phyloP scores from a whole-genome alignment of 768 basidiomycete genomes.

The Tylopilus balloui region DNA sequence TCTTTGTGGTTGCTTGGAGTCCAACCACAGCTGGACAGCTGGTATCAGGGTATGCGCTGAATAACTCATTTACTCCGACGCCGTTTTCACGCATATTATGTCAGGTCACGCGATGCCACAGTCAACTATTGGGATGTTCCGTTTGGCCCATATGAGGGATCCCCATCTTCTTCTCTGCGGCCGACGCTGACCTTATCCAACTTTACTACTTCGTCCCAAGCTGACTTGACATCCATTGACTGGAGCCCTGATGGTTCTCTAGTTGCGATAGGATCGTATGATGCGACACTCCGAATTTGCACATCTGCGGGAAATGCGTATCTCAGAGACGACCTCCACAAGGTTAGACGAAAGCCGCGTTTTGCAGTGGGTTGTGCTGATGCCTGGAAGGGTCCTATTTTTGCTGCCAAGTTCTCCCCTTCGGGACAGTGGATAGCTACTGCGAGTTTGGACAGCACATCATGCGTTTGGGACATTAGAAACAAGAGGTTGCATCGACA shows the following conservation, averaged over 20 bases:
- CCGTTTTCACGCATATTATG: conserved; percentile 3
- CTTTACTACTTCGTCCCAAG: conserved; percentile 42
- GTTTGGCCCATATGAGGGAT: conserved; percentile 27
- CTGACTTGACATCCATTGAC: conserved; percentile 70
- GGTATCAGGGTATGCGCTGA: conserved; percentile 61
- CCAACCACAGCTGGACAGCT: conserved; percentile 55
- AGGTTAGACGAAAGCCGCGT: conserved; percentile 40
- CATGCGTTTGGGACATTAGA: conserved; percentile 74
- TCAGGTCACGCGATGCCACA: conserved; percentile 71
- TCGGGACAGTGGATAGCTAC: conserved; percentile 69
- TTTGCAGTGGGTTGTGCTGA: conserved; percentile 13
- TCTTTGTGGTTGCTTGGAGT: conserved; percentile 81
- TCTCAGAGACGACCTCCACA: conserved; percentile 58
- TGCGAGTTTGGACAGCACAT: conserved; percentile 72
- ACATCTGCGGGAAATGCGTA: conserved; percentile 58
- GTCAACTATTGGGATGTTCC: conserved; percentile 72
- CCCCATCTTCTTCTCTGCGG: conserved; percentile 18
- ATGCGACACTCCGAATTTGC: conserved; percentile 65
- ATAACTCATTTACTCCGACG: background rate
- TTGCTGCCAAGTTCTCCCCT: conserved; percentile 72
- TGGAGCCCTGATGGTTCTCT: conserved; percentile 74
- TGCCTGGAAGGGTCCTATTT: conserved; percentile 66
- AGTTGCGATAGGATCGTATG: conserved; percentile 76
- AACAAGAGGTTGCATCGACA: conserved; percentile 58
- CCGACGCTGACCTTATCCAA: conserved; percentile 46